Evolutionary conservation across 176 grass and related monocot species (phyloP).

Genomic region (maize (Zea mays)): Zm-B73-REFERENCE-NAM-5.0 NC_050104.1:2758501-2759000

Average conservation of each 20-base stretch:
- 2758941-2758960: slow-evolving; percentile 3
- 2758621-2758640: slow-evolving; percentile 6
- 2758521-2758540: background rate
- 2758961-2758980: slow-evolving; percentile 73
- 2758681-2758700: slow-evolving; percentile 87
- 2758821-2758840: slow-evolving; percentile 54
- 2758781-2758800: slow-evolving; percentile 57
- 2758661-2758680: slow-evolving; percentile 68
- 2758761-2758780: slow-evolving; percentile 86
- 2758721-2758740: slow-evolving; percentile 78
- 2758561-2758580: background rate
- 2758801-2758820: slow-evolving; percentile 49
- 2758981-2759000: slow-evolving; percentile 79
- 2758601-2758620: background rate
- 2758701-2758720: slow-evolving; percentile 73
- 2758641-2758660: background rate
- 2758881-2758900: background rate
- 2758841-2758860: background rate
- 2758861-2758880: background rate
- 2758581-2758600: background rate
- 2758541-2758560: slow-evolving; percentile 10
- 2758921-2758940: background rate
- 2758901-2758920: background rate
- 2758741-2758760: slow-evolving; percentile 66
- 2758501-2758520: background rate